Evolutionary conservation across 2,329 filamentous ascomycete genomes (phyloP).

Genomic region (Clathrospora elynae): DNA sequence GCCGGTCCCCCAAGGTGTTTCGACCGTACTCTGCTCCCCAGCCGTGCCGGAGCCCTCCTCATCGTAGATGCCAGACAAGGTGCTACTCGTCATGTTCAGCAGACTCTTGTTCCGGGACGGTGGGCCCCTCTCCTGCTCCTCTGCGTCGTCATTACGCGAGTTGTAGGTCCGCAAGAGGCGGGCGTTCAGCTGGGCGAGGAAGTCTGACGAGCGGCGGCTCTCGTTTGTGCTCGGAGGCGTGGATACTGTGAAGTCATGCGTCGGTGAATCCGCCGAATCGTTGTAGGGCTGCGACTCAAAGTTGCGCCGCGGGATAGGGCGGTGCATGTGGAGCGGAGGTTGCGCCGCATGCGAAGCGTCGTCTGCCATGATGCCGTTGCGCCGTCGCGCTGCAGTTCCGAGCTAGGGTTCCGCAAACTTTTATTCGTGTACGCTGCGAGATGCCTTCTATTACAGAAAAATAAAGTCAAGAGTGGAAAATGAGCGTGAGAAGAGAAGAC

Average conservation of each 20-base stretch:
- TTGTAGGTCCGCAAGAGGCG: slow-evolving; percentile 41
- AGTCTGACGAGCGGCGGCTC: slow-evolving; percentile 37
- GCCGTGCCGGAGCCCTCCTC: slow-evolving; percentile 35
- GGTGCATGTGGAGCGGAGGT: slow-evolving; percentile 42
- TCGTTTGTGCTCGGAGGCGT: slow-evolving; percentile 29
- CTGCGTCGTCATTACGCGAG: slow-evolving; percentile 29
- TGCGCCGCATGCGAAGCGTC: slow-evolving; percentile 33
- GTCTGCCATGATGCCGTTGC: slow-evolving; percentile 38
- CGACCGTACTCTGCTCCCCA: slow-evolving; percentile 57
- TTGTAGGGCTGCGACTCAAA: slow-evolving; percentile 28
- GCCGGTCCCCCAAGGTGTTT: slow-evolving; percentile 79
- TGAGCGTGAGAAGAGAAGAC: slow-evolving; percentile 17
- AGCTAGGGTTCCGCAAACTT: slow-evolving; percentile 12
- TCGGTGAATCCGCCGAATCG: slow-evolving; percentile 35
- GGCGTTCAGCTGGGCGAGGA: slow-evolving; percentile 46
- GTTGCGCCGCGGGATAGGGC: slow-evolving; percentile 47
- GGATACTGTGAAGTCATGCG: slow-evolving; percentile 27
- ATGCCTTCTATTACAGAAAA: slow-evolving; percentile 12
- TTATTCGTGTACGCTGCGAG: slow-evolving; percentile 7
- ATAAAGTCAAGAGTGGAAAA: slow-evolving; percentile 4
- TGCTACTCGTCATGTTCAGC: slow-evolving; percentile 85
- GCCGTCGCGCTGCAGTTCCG: slow-evolving; percentile 12
- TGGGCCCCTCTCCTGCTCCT: slow-evolving; percentile 33
- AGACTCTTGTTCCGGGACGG: slow-evolving; percentile 73
- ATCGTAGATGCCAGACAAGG: slow-evolving; percentile 87